Evolutionary conservation across 2,329 filamentous ascomycete species (phyloP).

Genomic region (Colletotrichum viniferum): DNA sequence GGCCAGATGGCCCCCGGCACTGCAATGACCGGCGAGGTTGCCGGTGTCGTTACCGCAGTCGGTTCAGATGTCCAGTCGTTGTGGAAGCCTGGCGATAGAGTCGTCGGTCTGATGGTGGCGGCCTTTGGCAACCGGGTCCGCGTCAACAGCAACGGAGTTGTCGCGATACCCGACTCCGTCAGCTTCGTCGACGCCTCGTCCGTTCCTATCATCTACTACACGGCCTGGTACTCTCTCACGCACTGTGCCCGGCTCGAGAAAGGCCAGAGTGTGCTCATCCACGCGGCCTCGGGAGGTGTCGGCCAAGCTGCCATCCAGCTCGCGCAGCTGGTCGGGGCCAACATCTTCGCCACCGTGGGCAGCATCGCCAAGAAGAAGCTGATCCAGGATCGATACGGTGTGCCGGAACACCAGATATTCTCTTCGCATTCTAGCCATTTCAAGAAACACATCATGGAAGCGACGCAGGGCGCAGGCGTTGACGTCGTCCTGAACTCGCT

Average conservation of each 20-base stretch:
- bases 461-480: conserved; percentile 34
- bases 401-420: conserved; percentile 29
- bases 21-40: conserved; percentile 29
- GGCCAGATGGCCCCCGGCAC: conserved; percentile 25
- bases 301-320: conserved; percentile 40
- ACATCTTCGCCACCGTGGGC: conserved; percentile 34
- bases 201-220: conserved; percentile 28
- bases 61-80: conserved; percentile 22
- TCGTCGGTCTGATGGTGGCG: background rate
- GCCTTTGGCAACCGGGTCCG: background rate
- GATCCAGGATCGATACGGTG: conserved; percentile 23
- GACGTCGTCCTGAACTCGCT: conserved; percentile 29
- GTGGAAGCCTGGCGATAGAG: conserved; percentile 28
- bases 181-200: conserved; percentile 40
- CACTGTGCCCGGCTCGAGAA: conserved; percentile 28
- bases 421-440: conserved; percentile 32
- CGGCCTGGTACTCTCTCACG: conserved; percentile 29
- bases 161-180: conserved; percentile 40
- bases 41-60: conserved; percentile 30
- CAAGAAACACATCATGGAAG: conserved; percentile 27
- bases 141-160: conserved; percentile 12
- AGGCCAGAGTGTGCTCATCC: conserved; percentile 38
- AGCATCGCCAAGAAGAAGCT: conserved; percentile 28
- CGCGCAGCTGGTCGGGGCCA: conserved; percentile 31
- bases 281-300: conserved; percentile 37